These are phyloP conservation scores for Penicillium diatomitis DNA, from an alignment of 495 filamentous ascomycete species.

Conservation along the genomic window DNA sequence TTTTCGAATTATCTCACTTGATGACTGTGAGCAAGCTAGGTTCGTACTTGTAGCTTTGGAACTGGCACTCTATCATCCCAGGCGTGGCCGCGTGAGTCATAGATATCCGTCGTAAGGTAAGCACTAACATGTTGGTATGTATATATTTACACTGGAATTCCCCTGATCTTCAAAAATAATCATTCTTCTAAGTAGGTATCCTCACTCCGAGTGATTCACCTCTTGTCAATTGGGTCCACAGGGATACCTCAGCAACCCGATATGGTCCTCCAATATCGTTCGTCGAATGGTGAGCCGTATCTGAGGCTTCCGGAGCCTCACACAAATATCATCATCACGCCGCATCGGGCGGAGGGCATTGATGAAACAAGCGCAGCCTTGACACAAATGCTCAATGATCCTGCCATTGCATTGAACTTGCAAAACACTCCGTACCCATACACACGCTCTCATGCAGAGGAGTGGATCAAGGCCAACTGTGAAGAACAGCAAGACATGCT, in stretches of 20 bases:
- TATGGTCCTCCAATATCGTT: slow-evolving; percentile 7
- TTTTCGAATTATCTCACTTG: too few relatives aligned
- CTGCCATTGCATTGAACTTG: slow-evolving; percentile 8
- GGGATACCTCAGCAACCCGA: not conserved
- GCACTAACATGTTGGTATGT: too few relatives aligned
- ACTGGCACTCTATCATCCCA: too few relatives aligned
- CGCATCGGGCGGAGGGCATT: slow-evolving; percentile 6
- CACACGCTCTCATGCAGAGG: slow-evolving; percentile 8
- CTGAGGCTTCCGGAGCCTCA: slow-evolving; percentile 16
- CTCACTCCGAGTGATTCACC: too few relatives aligned
- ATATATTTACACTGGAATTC: too few relatives aligned
- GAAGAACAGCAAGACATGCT: not conserved
- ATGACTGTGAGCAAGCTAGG: too few relatives aligned
- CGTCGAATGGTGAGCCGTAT: slow-evolving; percentile 14
- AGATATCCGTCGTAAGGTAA: too few relatives aligned
- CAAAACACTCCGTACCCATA: slow-evolving; percentile 17
- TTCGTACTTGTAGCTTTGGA: too few relatives aligned
- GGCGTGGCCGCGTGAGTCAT: too few relatives aligned
- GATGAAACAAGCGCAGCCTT: slow-evolving; percentile 2
- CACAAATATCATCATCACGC: slow-evolving; percentile 22
- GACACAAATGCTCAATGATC: slow-evolving; percentile 14
- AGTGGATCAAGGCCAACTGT: slow-evolving; percentile 3
- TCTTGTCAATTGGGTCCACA: not conserved
- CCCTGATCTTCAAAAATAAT: too few relatives aligned
- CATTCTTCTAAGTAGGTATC: too few relatives aligned